Base-by-base conservation (phyloP, 306 rosid genomes). In the Argentina anserina region DNA sequence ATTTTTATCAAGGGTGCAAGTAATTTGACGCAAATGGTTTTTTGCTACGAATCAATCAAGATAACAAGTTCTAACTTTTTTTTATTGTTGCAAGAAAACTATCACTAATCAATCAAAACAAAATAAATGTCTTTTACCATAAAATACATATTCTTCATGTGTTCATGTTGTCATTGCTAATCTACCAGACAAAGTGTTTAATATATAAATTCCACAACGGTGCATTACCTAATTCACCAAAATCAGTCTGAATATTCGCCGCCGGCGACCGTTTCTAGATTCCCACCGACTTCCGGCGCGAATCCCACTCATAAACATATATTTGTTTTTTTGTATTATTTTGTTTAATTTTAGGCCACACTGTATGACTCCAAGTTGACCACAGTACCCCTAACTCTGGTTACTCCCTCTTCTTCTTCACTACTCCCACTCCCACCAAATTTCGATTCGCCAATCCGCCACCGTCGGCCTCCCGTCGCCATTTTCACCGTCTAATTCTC, bases 331-430 rank as follows among this genome's bases (percentile, higher is more conserved):
- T 17, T 13, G 1, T 4, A 43, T 33, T 33, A 2, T 33, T 42
- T 78, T 72, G 65, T 52, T 77, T 52, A 40, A 64, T 70, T 50
- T 50, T n/a, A n/a, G n/a, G 20, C 13, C 66, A 15, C 41, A 40
- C 63, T 49, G 53, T 28, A 76, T 55, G 86, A 86, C 86, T 75
- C 45, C 78, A 85, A 72, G 85, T 85, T 88, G 90, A 84, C 83
- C 83, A 58, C 76, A 71, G 67, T 71, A 58, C 53, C 74, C 67
- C 67, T 14, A 49, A 70, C 73, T 81, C 78, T 62, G 81, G 34
- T 73, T 43, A 73, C 65, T 70, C 47, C 43, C 45, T 53, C 59
- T 13, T 68, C 47, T 65, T 17, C 77, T 14, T 18, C 50, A 31
- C 17, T 17, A n/a, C 70, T 34, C 56, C 49, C 40, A 62, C 36